Evolutionary conservation across 2,329 filamentous ascomycete species (phyloP), one percentile per base, ranked within the genome.

Genomic region (Coniochaeta sp.): DNA sequence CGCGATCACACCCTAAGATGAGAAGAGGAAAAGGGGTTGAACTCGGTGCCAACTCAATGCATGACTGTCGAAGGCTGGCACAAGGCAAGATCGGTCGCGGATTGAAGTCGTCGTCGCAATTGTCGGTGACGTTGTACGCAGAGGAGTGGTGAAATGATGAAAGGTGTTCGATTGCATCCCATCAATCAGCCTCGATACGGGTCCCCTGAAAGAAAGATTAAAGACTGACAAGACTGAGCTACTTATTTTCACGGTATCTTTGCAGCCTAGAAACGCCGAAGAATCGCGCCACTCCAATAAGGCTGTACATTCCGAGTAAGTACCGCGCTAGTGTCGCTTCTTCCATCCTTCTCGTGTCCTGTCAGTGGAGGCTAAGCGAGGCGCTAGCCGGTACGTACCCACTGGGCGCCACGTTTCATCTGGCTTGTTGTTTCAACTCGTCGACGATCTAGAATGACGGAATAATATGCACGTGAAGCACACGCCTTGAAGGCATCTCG

Each of bases 141-240:
- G 45, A 16, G 10, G 27, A 14, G 30, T 31, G 28, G n/a, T 9
- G 30, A 9, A n/a, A 48, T 48, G 24, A 22, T 28, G 18, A 47
- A 47, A 48, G 26, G 45, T 48, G 45, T 48, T 48, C 45, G 45
- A 8, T 48, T 48, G 24, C 8, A 48, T 10, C 18, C 45, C 8
- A 48, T 10, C 18, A 48, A 42, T 31, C 28, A 31, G 45, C 45
- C 7, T 48, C 26, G 28, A 48, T 28, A 28, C 45, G 28, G 24
- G n/a, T 31, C 45, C 45, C 26, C 26, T 48, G 45, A 30, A 31
- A 16, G 14, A 31, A 48, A 10, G 45, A 31, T 22, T 6, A 16
- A 40, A 12, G 35, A 20, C 13, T 20, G 26, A 7, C 22, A 16
- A 22, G 5, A n/a, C n/a, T 26, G n/a, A 6, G 20, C 38, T 42